These are phyloP conservation scores for Apophysomyces variabilis DNA, from an alignment of 371 early-diverging fungal genomes.

Conservation along the genomic window DNA sequence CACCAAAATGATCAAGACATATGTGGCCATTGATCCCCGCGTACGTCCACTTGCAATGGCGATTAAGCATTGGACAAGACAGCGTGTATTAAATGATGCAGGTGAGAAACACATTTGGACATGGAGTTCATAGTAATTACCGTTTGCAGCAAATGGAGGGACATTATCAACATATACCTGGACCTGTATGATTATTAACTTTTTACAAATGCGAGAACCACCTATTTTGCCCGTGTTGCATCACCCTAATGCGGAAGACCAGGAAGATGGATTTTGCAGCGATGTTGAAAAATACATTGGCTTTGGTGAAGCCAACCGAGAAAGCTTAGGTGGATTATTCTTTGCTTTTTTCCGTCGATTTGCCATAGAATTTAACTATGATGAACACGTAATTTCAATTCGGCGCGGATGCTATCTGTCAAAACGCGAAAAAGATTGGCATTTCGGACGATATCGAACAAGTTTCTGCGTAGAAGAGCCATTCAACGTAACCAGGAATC, in stretches of 20 bases:
- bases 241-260: slow-evolving; percentile 31
- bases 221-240: slow-evolving; percentile 90
- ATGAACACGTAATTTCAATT: slow-evolving; percentile 76
- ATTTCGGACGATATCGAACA: slow-evolving; percentile 51
- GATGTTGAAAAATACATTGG: slow-evolving; percentile 65
- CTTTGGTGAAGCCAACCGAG: slow-evolving; percentile 71
- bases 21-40: slow-evolving; percentile 79
- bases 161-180: slow-evolving; percentile 93
- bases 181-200: slow-evolving; percentile 89
- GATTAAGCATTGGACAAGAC: slow-evolving; percentile 84
- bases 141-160: slow-evolving; percentile 79
- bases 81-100: slow-evolving; percentile 74
- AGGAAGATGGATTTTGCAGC: slow-evolving; percentile 59
- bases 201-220: slow-evolving; percentile 87
- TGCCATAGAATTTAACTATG: slow-evolving; percentile 85
- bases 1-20: slow-evolving; percentile 76
- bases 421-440: slow-evolving; percentile 86
- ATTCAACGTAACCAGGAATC: slow-evolving; percentile 80
- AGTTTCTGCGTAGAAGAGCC: slow-evolving; percentile 92
- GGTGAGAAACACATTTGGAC: slow-evolving; percentile 29
- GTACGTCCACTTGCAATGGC: slow-evolving; percentile 77
- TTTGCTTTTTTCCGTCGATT: slow-evolving; percentile 85
- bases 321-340: slow-evolving; percentile 79
- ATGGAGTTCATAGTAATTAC: slow-evolving; percentile 5
- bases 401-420: slow-evolving; percentile 75